Conservation (phyloP, 2,329 filamentous ascomycete genomes). For the Didymellaceae sp. region DNA sequence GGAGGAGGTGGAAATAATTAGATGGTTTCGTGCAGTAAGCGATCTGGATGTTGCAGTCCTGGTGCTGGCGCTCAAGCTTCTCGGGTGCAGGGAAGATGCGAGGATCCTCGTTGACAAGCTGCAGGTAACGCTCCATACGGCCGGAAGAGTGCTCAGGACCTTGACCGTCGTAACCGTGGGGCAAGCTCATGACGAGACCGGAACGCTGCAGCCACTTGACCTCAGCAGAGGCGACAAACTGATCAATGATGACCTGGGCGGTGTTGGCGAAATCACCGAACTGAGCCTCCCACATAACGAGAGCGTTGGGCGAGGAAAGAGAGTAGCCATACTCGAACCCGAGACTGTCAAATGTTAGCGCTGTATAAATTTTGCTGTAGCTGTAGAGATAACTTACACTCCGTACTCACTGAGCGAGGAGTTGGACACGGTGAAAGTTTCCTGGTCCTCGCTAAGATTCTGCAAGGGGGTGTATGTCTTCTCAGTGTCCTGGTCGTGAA, state of each 20-base stretch:
- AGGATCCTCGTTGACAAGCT: slow-evolving; percentile 96
- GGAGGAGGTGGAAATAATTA: slow-evolving; percentile 95
- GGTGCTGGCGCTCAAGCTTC: slow-evolving; percentile 94
- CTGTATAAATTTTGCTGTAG: neutral
- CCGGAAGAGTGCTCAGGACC: slow-evolving; percentile 98
- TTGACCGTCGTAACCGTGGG: slow-evolving; percentile 97
- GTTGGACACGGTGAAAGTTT: slow-evolving; percentile 95
- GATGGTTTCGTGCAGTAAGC: slow-evolving; percentile 95
- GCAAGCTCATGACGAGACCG: slow-evolving; percentile 92
- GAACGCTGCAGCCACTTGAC: slow-evolving; percentile 99
- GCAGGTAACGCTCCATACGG: slow-evolving; percentile 94
- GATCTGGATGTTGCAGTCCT: slow-evolving; percentile 99
- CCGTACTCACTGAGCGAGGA: slow-evolving; percentile 81
- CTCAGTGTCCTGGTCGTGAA: slow-evolving; percentile 97
- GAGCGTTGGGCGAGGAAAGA: slow-evolving; percentile 90
- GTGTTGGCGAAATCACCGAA: slow-evolving; percentile 99
- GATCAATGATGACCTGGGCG: slow-evolving; percentile 97
- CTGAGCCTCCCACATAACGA: slow-evolving; percentile 99
- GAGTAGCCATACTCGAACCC: slow-evolving; percentile 99
- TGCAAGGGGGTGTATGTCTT: slow-evolving; percentile 91
- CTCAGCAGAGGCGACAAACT: slow-evolving; percentile 97
- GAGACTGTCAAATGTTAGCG: slow-evolving; percentile 62
- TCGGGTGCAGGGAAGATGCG: slow-evolving; percentile 87
- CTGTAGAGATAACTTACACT: slow-evolving; percentile 60
- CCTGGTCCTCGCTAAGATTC: slow-evolving; percentile 87